Evolutionary conservation across 2,329 filamentous ascomycete species (phyloP).

Genomic region (Pseudogymnoascus verrucosus): DNA sequence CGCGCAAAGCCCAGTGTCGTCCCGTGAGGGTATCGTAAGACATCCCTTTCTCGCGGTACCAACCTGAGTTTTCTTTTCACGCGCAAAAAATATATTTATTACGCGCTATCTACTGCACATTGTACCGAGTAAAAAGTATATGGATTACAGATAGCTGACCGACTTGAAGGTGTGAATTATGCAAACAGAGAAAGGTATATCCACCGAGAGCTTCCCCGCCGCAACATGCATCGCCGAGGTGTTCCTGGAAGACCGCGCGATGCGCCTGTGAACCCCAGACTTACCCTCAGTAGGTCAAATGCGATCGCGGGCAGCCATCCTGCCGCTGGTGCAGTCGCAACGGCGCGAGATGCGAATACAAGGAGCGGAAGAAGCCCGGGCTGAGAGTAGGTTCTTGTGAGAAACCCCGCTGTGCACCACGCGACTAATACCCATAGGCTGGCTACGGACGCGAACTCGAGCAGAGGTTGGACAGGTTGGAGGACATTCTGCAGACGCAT

Average conservation of each 20-base stretch:
- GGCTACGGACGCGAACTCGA: slow-evolving; percentile 68
- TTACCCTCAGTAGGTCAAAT: slow-evolving; percentile 49
- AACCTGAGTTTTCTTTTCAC: slow-evolving; percentile 18
- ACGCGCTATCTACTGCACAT: slow-evolving; percentile 14
- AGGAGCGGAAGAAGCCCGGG: slow-evolving; percentile 60
- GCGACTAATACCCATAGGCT: slow-evolving; percentile 33
- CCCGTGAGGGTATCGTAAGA: slow-evolving; percentile 43
- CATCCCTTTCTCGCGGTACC: slow-evolving; percentile 19
- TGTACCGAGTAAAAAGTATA: slow-evolving; percentile 13
- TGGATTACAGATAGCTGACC: slow-evolving; percentile 26
- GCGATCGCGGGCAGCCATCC: slow-evolving; percentile 66
- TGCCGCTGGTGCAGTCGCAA: slow-evolving; percentile 63
- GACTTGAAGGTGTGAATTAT: slow-evolving; percentile 58
- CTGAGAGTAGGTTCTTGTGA: slow-evolving; percentile 27
- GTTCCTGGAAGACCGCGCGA: not conserved
- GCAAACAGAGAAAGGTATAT: slow-evolving; percentile 70
- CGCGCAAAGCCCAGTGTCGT: slow-evolving; percentile 40
- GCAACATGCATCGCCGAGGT: not conserved
- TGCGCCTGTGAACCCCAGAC: not conserved
- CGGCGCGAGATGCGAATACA: slow-evolving; percentile 56
- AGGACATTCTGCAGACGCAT: slow-evolving; percentile 58
- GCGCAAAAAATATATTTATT: slow-evolving; percentile 13
- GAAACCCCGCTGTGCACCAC: not conserved
- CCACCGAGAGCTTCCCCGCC: not conserved
- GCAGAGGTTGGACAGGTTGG: slow-evolving; percentile 61